Evolutionary conservation across 139 green algal species (phyloP).

Genomic region (Edaphochlamys debaryana): DNA sequence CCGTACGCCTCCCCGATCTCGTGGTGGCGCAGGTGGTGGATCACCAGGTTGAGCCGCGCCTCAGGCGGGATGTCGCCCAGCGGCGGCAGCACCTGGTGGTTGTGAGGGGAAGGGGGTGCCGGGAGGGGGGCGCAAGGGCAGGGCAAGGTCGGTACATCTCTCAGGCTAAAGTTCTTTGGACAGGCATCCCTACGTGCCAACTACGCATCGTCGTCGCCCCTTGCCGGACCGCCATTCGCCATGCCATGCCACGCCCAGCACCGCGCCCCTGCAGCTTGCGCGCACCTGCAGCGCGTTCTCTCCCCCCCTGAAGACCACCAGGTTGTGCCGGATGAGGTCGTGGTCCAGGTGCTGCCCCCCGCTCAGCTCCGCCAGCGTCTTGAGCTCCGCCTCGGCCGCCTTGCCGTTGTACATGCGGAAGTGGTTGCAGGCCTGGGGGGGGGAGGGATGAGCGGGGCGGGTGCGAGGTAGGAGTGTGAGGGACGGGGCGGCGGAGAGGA

Average conservation of each 20-base stretch:
- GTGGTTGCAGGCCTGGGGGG: constrained; percentile 53
- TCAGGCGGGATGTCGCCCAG: constrained; percentile 78
- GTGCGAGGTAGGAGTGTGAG: too few species aligned
- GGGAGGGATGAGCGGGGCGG: background rate
- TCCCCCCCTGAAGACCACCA: constrained; percentile 82
- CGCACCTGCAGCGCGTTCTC: constrained; percentile 75
- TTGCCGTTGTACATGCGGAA: constrained; percentile 77
- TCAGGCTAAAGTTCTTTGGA: too few species aligned
- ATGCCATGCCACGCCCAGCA: background rate
- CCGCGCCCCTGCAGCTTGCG: too few species aligned
- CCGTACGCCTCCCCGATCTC: constrained; percentile 75
- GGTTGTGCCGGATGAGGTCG: constrained; percentile 83
- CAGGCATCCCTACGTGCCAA: too few species aligned
- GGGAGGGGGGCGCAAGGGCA: background rate
- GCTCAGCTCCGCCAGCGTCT: constrained; percentile 58
- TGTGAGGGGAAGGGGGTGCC: background rate
- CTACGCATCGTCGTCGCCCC: background rate
- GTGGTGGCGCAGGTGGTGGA: constrained; percentile 77
- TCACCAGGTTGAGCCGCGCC: constrained; percentile 86
- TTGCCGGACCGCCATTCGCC: background rate
- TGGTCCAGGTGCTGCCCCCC: constrained; percentile 63
- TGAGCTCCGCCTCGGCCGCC: constrained; percentile 78
- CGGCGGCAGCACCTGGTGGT: constrained; percentile 71
- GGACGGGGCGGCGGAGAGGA: too few species aligned
- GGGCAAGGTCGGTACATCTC: background rate